phyloP scores from a whole-genome alignment of 768 basidiomycete species.

The Auricularia cornea region DNA sequence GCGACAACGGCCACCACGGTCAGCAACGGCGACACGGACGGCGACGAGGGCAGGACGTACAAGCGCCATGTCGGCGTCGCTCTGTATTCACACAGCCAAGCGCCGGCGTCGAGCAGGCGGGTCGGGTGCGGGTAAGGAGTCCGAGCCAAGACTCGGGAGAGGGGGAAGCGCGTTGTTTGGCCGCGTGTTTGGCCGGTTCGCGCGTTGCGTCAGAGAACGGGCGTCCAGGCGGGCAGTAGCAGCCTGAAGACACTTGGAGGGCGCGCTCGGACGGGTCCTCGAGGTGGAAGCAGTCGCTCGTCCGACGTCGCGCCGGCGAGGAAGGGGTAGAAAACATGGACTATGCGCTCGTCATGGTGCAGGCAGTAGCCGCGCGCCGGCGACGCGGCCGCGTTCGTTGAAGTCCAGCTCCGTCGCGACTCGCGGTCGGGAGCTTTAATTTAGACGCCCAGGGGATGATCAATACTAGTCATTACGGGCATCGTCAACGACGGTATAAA shows the following conservation, averaged over 20 bases:
- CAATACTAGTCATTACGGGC: too few relatives aligned
- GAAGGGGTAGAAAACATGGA: conserved; percentile 89
- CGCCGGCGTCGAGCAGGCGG: not conserved
- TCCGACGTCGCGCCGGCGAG: conserved; percentile 73
- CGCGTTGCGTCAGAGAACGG: conserved; percentile 76
- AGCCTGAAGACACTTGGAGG: conserved; percentile 75
- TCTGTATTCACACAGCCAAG: too few relatives aligned
- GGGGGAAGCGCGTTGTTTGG: not conserved
- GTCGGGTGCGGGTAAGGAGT: not conserved
- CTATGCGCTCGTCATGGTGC: conserved; percentile 76
- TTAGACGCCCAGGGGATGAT: too few relatives aligned
- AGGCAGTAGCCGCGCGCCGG: conserved; percentile 72
- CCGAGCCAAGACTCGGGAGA: too few relatives aligned
- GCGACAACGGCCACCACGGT: too few relatives aligned
- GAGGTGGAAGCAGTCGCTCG: conserved; percentile 66
- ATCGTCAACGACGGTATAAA: too few relatives aligned
- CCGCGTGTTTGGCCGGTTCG: not conserved
- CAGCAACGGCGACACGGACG: too few relatives aligned
- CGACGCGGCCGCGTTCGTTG: conserved; percentile 65
- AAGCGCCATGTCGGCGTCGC: not conserved
- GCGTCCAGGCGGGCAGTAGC: conserved; percentile 80
- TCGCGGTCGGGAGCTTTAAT: too few relatives aligned
- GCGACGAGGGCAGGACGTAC: too few relatives aligned
- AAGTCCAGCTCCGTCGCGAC: conserved; percentile 85
- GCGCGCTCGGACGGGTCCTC: conserved; percentile 82